Evolutionary conservation across 352 stramenopile genomes (phyloP), one percentile per base, ranked within the genome.

Genomic region (Phytophthora constricta): DNA sequence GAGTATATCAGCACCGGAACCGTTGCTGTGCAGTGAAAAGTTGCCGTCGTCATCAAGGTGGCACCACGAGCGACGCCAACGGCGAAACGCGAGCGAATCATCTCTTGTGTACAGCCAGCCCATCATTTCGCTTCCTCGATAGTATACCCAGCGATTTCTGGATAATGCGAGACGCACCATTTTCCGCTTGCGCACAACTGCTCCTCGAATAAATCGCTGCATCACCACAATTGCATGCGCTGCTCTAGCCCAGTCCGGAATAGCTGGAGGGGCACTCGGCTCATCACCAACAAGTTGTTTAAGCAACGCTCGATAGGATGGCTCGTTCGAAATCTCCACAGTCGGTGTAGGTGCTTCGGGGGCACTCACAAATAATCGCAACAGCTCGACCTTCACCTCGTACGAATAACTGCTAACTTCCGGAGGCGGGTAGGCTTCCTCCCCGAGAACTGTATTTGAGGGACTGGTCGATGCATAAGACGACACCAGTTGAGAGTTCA

Each of bases 51-150:
- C 72, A 41, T 93, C 83, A 1, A 96, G 53, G 46, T 92, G 85
- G 51, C 89, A 95, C 86, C 86, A 96, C 9, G 77, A 87, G 16
- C 89, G 82, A 51, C 85, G 81, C 89, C 89, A 96, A 23, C 89
- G 77, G 58, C 82, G 82, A 62, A 96, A 96, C 22, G 89, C 85
- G 10, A 96, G 78, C 14, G 84, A 91, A 39, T 95, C 86, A 42
- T 96, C 89, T 65, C 87, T 60, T 7, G 77, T 90, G 62, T 90
- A 96, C 27, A 96, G 60, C 89, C 89, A 96, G 2, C 89, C 86
- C 79, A 93, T 91, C 50, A 82, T 77, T 33, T 91, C 83, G 25
- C 79, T 80, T 3, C 76, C 73, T 78, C 84, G 59, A 51, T 82
- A 87, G 28, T 84, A 80, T 58, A 81, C 62, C 76, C 76, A 95